Evolutionary conservation across 352 stramenopile genomes (phyloP).

Genomic region (Phytophthora melonis): DNA sequence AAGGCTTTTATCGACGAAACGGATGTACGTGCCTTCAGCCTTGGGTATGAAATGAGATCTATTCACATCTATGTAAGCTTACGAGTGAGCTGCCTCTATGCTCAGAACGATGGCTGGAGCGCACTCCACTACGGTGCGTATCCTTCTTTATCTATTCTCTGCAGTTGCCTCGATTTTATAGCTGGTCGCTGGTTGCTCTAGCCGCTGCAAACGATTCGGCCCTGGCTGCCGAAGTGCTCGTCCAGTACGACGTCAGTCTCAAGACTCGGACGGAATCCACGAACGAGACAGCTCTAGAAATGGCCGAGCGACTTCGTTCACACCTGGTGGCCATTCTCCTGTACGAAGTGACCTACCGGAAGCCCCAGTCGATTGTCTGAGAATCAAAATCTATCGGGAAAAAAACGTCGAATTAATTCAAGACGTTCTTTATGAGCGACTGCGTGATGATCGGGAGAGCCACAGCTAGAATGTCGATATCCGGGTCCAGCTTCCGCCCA

Average conservation of each 20-base stretch:
- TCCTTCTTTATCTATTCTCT: slow-evolving; percentile 11
- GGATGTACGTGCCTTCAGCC: slow-evolving; percentile 54
- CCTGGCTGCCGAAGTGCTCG: slow-evolving; percentile 72
- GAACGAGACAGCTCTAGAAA: slow-evolving; percentile 81
- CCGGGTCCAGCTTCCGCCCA: slow-evolving; percentile 89
- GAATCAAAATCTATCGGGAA: slow-evolving; percentile 7
- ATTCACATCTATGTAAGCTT: slow-evolving; percentile 18
- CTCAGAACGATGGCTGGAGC: slow-evolving; percentile 78
- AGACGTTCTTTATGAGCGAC: slow-evolving; percentile 88
- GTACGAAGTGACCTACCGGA: slow-evolving; percentile 77
- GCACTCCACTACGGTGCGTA: slow-evolving; percentile 80
- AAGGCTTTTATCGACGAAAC: slow-evolving; percentile 85
- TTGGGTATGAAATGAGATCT: slow-evolving; percentile 4
- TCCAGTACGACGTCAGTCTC: slow-evolving; percentile 68
- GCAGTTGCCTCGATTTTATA: slow-evolving; percentile 11
- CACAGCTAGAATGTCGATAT: slow-evolving; percentile 90
- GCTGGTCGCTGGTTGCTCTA: slow-evolving; percentile 27
- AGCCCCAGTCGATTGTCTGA: slow-evolving; percentile 13
- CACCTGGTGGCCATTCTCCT: slow-evolving; percentile 81
- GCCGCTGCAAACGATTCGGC: slow-evolving; percentile 73
- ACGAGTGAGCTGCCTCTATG: slow-evolving; percentile 12
- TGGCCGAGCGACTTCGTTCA: slow-evolving; percentile 77
- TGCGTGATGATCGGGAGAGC: slow-evolving; percentile 94
- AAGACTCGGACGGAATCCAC: slow-evolving; percentile 70
- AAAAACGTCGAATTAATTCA: slow-evolving; percentile 30